These are phyloP conservation scores for Blastocladiella emersonii DNA, from an alignment of 371 early-diverging fungal species.

Conservation along the genomic window DNA sequence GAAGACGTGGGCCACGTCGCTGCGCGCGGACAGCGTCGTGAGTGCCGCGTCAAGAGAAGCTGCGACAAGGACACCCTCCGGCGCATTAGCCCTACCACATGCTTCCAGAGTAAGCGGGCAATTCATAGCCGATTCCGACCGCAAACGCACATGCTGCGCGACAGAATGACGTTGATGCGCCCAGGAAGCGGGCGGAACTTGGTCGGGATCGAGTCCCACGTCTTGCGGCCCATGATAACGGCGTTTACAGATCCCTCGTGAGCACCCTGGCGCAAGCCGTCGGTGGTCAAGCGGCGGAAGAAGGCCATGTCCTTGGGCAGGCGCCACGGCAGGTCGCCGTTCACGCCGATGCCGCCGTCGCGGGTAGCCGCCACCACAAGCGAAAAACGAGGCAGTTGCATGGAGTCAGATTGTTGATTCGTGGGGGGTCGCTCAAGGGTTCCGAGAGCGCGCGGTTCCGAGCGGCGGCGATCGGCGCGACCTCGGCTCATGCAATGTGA, in stretches of 20 bases:
- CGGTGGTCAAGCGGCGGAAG: conserved; percentile 56
- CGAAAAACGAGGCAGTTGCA: no score
- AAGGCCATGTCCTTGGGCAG: conserved; percentile 70
- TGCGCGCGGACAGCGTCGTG: conserved; percentile 11
- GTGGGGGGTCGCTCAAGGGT: no score
- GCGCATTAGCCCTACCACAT: no score
- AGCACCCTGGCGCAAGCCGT: conserved; percentile 5
- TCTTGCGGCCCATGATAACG: conserved; percentile 74
- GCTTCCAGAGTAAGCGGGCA: no score
- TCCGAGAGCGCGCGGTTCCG: no score
- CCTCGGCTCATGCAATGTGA: no score
- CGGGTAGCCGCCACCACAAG: conserved; percentile 62
- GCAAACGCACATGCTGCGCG: conserved; percentile 33
- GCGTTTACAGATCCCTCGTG: no score
- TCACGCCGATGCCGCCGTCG: conserved; percentile 63
- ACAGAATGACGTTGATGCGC: conserved; percentile 69
- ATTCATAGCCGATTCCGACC: no score
- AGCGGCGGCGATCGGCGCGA: no score
- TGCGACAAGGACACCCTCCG: no score
- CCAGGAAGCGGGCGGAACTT: conserved; percentile 54
- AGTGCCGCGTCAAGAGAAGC: conserved; percentile 43
- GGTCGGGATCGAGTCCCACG: conserved; percentile 76
- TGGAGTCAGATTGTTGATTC: no score
- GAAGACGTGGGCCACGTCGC: conserved; percentile 24
- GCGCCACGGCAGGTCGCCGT: conserved; percentile 66